Percentiles rank a stretch among this genome's conserved stretches.
Evolutionary conservation across 768 basidiomycete species (phyloP).

Genomic region (Naganishia vishniacii): DNA sequence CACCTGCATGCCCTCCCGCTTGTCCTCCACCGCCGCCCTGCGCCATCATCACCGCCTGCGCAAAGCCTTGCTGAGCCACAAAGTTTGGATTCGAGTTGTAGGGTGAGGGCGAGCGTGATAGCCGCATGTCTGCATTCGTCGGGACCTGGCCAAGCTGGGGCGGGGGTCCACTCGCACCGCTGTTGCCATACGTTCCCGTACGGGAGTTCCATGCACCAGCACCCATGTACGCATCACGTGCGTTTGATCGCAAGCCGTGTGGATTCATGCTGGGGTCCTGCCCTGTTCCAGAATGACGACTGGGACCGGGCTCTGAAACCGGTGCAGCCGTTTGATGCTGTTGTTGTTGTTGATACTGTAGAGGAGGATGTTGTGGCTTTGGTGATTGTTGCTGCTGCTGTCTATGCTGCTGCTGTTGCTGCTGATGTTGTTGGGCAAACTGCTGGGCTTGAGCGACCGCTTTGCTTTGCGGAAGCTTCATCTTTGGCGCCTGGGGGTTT

Average conservation of each 20-base stretch:
- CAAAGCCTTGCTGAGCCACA: conserved; percentile 7
- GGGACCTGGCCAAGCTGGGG: background rate
- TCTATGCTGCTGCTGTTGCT: conserved; percentile 21
- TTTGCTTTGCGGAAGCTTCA: conserved; percentile 37
- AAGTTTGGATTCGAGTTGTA: conserved; percentile 15
- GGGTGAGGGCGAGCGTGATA: conserved; percentile 11
- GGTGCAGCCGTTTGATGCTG: conserved; percentile 22
- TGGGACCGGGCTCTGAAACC: conserved; percentile 22
- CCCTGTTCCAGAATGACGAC: conserved; percentile 6
- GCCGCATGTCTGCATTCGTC: background rate
- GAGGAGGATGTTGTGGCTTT: conserved; percentile 14
- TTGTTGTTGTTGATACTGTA: conserved; percentile 27
- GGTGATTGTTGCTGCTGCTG: conserved; percentile 25
- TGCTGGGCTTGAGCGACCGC: conserved; percentile 29
- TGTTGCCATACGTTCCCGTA: conserved; percentile 22
- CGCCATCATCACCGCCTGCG: conserved; percentile 19
- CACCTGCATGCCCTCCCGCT: background rate
- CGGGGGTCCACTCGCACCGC: background rate
- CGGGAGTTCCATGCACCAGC: conserved; percentile 21
- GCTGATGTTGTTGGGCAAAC: conserved; percentile 7
- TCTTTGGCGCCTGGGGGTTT: conserved; percentile 39
- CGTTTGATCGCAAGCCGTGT: conserved; percentile 3
- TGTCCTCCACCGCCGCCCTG: background rate
- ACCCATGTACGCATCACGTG: conserved; percentile 24
- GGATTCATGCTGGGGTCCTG: conserved; percentile 1